Conservation (phyloP, 495 filamentous ascomycete genomes). For the Neurospora sp. region DNA sequence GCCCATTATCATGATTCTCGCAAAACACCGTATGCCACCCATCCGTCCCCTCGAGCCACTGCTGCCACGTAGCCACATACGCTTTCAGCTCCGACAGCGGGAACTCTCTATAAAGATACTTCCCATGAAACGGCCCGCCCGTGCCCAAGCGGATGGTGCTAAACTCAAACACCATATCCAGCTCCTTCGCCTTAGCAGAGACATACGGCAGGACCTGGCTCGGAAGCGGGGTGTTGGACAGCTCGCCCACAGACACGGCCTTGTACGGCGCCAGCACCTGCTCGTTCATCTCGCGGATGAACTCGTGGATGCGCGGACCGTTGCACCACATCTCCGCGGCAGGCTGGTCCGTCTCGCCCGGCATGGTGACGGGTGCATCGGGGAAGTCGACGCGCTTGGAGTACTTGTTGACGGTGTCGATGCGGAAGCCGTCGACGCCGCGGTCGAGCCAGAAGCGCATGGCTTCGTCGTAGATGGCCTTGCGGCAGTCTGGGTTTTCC, state of each 20-base stretch:
- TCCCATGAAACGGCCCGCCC: constrained; percentile 20
- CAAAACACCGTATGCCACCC: constrained; percentile 61
- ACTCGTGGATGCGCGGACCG: constrained; percentile 54
- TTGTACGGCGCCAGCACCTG: constrained; percentile 49
- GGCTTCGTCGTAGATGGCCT: constrained; percentile 47
- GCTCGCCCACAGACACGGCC: constrained; percentile 56
- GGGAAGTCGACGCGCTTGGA: constrained; percentile 49
- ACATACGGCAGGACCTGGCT: constrained; percentile 47
- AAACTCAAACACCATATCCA: constrained; percentile 64
- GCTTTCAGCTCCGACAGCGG: constrained; percentile 43
- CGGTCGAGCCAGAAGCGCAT: constrained; percentile 60
- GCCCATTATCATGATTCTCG: constrained; percentile 59
- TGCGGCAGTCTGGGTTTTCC: constrained; percentile 49
- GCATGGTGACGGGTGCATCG: constrained; percentile 45
- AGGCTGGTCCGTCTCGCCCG: constrained; percentile 20
- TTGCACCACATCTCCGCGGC: constrained; percentile 46
- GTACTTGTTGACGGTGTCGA: constrained; percentile 58
- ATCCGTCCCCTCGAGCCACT: constrained; percentile 46
- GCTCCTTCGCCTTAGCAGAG: constrained; percentile 40
- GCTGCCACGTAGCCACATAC: constrained; percentile 48
- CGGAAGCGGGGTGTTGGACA: constrained; percentile 45
- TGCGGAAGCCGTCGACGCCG: constrained; percentile 55
- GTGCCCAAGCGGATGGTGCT: constrained; percentile 48
- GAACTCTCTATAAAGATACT: constrained; percentile 12
- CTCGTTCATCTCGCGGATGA: constrained; percentile 42